Evolutionary conservation across 2,329 filamentous ascomycete species (phyloP), one percentile per base, ranked within the genome.

Genomic region (Stachybotrys chlorohalonatus): DNA sequence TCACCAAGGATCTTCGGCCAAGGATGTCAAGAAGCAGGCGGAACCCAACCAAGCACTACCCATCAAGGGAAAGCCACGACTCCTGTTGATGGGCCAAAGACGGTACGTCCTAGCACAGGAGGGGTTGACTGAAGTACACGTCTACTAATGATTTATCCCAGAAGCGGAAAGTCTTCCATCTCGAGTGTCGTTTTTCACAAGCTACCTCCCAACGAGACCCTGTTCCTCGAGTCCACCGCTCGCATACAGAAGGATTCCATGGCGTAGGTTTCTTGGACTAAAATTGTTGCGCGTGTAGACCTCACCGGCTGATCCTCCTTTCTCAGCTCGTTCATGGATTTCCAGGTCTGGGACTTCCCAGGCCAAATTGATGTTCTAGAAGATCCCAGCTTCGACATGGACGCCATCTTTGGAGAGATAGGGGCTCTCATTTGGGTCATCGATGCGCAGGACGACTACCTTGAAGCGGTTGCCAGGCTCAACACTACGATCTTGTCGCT

Each of bases 171-270:
- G 70, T 97, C 94, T 1, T 99, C 94, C 6, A 97, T 99, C 68
- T 94, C 92, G 31, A 97, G 91, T 66, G 95, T 99, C 51, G 93
- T 99, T n/a, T 97, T 99, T 66, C 92, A 97, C 73, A 99, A 99
- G 70, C 85, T 97, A 67, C 90, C 93, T 3, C 92, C 94, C 2
- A 95, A 89, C 63, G 95, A 99, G 74, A 97, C 94, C 0, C 75
- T 99, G 15, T 99, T 96, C 65, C 81, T 99, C 16, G 94, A 97
- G 70, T 95, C 94, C 0, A 99, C 94, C 5, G 92, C 91, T 9
- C 83, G 89, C 36, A 95, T 97, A 59, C 91, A 96, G 66, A 96
- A 95, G 67, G 91, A 96, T 63, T 90, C 89, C 4, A 92, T 97
- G 79, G 90, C 94, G 92, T 96, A 71, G 74, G 90, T 76, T 24